Evolutionary conservation across 345 rosid species (phyloP).

Genomic region (Acer negundo): DNA sequence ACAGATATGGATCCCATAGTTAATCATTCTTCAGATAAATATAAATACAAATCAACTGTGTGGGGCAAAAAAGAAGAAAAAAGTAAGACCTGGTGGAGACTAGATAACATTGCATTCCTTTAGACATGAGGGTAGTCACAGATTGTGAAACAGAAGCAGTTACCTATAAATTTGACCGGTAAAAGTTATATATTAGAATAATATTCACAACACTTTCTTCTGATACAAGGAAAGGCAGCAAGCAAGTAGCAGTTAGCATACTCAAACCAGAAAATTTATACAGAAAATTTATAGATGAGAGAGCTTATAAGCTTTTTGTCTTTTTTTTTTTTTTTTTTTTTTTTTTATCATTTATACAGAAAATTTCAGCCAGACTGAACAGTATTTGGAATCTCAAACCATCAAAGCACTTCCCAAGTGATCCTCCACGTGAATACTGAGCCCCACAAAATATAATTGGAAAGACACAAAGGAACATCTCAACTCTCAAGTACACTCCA

Average conservation of each 20-base stretch:
- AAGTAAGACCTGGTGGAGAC: slow-evolving; percentile 64
- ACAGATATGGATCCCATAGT: slow-evolving; percentile 5
- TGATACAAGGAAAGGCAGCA: slow-evolving; percentile 9
- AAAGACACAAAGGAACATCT: not conserved
- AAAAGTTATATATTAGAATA: slow-evolving; percentile 6
- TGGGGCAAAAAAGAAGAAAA: slow-evolving; percentile 17
- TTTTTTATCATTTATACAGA: not conserved
- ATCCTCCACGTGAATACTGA: not conserved
- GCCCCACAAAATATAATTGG: not conserved
- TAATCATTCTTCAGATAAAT: not conserved
- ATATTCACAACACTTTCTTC: not conserved
- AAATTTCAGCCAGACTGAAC: not conserved
- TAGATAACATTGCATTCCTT: slow-evolving; percentile 82
- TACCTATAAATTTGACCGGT: slow-evolving; percentile 47
- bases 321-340: not conserved
- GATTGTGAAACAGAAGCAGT: slow-evolving; percentile 58
- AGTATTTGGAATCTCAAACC: not conserved
- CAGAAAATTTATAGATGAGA: not conserved
- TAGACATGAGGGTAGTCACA: slow-evolving; percentile 59
- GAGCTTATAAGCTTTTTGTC: not conserved
- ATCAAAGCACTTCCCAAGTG: not conserved
- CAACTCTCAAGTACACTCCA: not conserved
- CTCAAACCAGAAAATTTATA: not conserved
- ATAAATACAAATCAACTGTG: not conserved
- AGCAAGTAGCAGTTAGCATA: not conserved